phyloP scores from a whole-genome alignment of 2,329 filamentous ascomycete genomes.

The Pseudogymnoascus sp. region DNA sequence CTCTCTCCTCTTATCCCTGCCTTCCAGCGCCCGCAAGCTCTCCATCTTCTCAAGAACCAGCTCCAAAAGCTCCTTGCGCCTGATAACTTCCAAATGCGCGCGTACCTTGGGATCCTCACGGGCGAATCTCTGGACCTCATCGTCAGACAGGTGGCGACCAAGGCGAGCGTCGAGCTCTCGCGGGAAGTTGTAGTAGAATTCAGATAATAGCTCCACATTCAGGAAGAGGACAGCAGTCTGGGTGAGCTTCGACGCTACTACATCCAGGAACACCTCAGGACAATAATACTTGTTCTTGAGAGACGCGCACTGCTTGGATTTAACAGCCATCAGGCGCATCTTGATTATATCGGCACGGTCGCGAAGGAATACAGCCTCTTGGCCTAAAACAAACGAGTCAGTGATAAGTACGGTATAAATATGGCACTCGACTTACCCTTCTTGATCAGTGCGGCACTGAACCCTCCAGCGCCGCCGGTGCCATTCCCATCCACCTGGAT shows the following conservation, averaged over 20 bases:
- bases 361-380: constrained; percentile 87
- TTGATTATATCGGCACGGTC: constrained; percentile 85
- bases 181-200: constrained; percentile 98
- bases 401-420: background rate
- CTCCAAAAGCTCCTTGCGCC: constrained; percentile 85
- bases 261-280: constrained; percentile 95
- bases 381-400: constrained; percentile 46
- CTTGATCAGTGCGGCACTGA: constrained; percentile 76
- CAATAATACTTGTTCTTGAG: constrained; percentile 92
- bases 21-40: constrained; percentile 74
- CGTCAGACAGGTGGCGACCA: constrained; percentile 68
- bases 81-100: constrained; percentile 83
- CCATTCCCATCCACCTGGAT: constrained; percentile 77
- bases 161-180: constrained; percentile 82
- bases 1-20: constrained; percentile 53
- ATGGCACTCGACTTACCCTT: constrained; percentile 53
- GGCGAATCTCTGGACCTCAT: constrained; percentile 82
- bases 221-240: constrained; percentile 93
- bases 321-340: constrained; percentile 80
- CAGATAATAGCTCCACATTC: constrained; percentile 90
- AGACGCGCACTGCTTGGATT: constrained; percentile 79
- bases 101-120: constrained; percentile 87
- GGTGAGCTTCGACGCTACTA: constrained; percentile 89
- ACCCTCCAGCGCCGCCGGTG: constrained; percentile 80
- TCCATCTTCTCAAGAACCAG: constrained; percentile 95